Conservation (phyloP, 306 rosid species). For the Prunus armeniaca region DNA sequence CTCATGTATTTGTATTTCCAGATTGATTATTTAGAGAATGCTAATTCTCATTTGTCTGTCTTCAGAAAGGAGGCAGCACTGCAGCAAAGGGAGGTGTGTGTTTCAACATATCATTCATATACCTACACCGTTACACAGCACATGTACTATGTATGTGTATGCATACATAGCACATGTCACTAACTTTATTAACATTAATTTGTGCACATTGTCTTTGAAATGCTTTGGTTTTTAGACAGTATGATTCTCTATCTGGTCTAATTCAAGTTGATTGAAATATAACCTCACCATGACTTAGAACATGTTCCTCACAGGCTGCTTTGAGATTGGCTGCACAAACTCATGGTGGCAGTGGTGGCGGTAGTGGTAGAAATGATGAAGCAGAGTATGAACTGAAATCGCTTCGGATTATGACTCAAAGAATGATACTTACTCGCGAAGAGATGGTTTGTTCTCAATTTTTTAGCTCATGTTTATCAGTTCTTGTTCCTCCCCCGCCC, state of each 20-base stretch:
- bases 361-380: constrained; percentile 52
- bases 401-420: constrained; percentile 54
- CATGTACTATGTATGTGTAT: not conserved
- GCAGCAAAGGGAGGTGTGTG: constrained; percentile 89
- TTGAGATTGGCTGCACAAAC: constrained; percentile 54
- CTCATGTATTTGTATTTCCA: not conserved
- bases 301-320: constrained; percentile 61
- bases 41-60: constrained; percentile 38
- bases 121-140: not conserved
- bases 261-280: not conserved
- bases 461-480: constrained; percentile 1
- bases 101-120: not conserved
- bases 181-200: too few relatives aligned
- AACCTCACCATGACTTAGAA: not conserved
- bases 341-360: constrained; percentile 18
- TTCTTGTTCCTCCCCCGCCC: constrained; percentile 9
- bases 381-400: constrained; percentile 45
- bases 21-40: constrained; percentile 11
- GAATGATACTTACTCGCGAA: constrained; percentile 77
- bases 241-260: not conserved
- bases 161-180: too few relatives aligned
- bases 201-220: too few relatives aligned
- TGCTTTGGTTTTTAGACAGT: not conserved
- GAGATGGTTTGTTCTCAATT: constrained; percentile 62
- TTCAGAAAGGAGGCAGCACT: constrained; percentile 92